Percentiles rank a stretch among this genome's conserved stretches.
phyloP scores from a whole-genome alignment of 768 basidiomycete genomes.

The Agaricus sinodeliciosus region DNA sequence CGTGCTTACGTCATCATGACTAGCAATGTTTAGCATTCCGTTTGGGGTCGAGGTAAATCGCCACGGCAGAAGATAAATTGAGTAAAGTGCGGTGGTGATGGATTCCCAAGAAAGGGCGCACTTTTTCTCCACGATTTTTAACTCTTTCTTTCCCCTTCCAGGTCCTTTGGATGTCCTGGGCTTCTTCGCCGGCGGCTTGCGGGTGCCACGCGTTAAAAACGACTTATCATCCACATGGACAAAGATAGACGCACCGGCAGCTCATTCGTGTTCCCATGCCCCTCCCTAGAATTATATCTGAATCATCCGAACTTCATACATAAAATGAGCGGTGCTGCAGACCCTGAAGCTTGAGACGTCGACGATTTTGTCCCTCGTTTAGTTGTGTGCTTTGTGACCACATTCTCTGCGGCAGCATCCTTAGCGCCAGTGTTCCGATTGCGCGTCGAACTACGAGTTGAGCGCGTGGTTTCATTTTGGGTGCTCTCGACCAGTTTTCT shows the following conservation, averaged over 20 bases:
- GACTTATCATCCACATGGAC: neutral
- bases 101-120: neutral
- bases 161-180: slow-evolving; percentile 25
- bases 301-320: neutral
- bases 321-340: neutral
- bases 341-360: slow-evolving; percentile 11
- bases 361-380: slow-evolving; percentile 18
- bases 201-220: slow-evolving; percentile 12
- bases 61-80: neutral
- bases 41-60: neutral
- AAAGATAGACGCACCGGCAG: slow-evolving; percentile 6
- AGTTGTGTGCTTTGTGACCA: slow-evolving; percentile 11
- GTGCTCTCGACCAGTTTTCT: slow-evolving; percentile 50
- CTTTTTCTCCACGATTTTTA: neutral
- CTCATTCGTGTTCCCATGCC: neutral
- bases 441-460: slow-evolving; percentile 40
- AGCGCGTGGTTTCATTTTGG: slow-evolving; percentile 30
- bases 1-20: slow-evolving; percentile 7
- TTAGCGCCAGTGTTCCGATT: slow-evolving; percentile 21
- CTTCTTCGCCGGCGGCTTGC: slow-evolving; percentile 32
- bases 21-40: neutral
- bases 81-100: neutral
- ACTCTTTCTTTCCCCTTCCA: slow-evolving; percentile 11
- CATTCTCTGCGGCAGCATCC: slow-evolving; percentile 18
- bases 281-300: neutral